Evolutionary conservation across 768 basidiomycete genomes (phyloP).

Genomic region (Suillus discolor): DNA sequence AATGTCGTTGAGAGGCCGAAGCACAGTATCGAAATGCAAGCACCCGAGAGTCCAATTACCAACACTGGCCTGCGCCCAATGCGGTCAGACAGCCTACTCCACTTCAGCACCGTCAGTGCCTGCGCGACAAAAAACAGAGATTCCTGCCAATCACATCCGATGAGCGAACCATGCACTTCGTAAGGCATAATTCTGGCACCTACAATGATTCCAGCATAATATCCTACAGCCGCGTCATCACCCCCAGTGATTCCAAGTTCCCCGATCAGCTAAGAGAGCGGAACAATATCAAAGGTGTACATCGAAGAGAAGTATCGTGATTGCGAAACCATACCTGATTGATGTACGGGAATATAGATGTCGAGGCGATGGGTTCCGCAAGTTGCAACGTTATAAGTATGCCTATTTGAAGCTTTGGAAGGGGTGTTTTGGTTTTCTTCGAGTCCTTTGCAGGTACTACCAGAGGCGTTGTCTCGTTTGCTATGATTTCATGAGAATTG

Average conservation of each 20-base stretch:
- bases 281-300: too few relatives aligned
- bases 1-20: conserved; percentile 68
- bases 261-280: not conserved
- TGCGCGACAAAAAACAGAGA: conserved; percentile 64
- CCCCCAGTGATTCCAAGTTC: not conserved
- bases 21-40: conserved; percentile 51
- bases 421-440: not conserved
- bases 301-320: too few relatives aligned
- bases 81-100: conserved; percentile 63
- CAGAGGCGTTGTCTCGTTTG: not conserved
- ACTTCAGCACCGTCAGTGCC: conserved; percentile 59
- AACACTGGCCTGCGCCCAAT: conserved; percentile 66
- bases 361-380: not conserved
- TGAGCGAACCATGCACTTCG: not conserved
- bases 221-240: not conserved
- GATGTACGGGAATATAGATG: not conserved
- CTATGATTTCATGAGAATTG: not conserved
- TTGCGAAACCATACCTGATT: not conserved
- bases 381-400: not conserved
- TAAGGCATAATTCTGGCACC: too few relatives aligned
- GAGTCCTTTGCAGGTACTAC: not conserved
- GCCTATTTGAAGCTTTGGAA: not conserved
- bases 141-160: conserved; percentile 42
- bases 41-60: conserved; percentile 54
- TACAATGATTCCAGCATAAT: not conserved